Conservation (phyloP, 1,284 basidiomycete species). For the Dichomitus squalens region DNA sequence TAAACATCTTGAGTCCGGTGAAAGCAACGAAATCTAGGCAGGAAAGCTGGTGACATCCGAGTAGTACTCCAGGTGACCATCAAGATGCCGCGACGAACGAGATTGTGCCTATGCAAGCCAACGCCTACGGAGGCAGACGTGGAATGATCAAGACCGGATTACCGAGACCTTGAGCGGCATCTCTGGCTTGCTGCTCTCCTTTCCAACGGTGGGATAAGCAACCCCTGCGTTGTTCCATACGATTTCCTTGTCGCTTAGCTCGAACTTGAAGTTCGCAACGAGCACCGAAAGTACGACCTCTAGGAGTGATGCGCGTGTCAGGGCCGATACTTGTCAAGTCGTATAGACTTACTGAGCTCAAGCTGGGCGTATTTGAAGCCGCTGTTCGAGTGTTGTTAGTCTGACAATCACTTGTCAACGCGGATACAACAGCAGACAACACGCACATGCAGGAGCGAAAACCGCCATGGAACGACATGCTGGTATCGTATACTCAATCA, state of each 20-base stretch:
- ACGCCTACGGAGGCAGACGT: too few species aligned
- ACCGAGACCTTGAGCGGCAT: constrained; percentile 21
- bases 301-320: background rate
- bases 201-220: constrained; percentile 22
- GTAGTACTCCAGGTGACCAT: too few species aligned
- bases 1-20: too few species aligned
- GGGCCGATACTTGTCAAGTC: background rate
- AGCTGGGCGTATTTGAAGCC: constrained; percentile 2
- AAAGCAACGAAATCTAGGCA: too few species aligned
- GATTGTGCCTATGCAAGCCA: too few species aligned
- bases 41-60: too few species aligned
- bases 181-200: constrained; percentile 20
- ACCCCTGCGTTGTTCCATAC: constrained; percentile 27
- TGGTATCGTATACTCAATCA: background rate
- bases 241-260: constrained; percentile 16
- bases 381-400: background rate
- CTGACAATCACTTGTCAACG: background rate
- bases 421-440: background rate
- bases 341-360: background rate
- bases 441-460: background rate
- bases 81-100: too few species aligned
- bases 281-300: constrained; percentile 28
- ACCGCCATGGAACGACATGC: constrained; percentile 6
- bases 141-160: background rate
- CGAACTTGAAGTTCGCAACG: constrained; percentile 16